Evolutionary conservation across 306 rosid genomes (phyloP).

Genomic region (Comarum palustre): DNA sequence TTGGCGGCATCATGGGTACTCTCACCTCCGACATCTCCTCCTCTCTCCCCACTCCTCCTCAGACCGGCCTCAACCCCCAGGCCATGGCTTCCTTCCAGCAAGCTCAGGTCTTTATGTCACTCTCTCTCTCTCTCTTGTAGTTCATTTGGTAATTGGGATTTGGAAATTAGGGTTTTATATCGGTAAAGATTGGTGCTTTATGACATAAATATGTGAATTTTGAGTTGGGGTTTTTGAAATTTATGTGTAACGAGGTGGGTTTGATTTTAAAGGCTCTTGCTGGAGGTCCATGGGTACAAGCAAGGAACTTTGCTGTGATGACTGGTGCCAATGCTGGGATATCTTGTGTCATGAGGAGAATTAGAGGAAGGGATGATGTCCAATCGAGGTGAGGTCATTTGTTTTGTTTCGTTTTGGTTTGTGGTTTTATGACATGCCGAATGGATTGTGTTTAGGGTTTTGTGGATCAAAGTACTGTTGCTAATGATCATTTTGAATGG

Average conservation of each 20-base stretch:
- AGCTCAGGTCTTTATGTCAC: constrained; percentile 61
- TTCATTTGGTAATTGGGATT: neutral
- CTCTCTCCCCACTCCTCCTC: constrained; percentile 59
- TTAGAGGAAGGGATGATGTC: constrained; percentile 94
- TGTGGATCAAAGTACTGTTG: neutral
- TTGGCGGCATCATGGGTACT: constrained; percentile 85
- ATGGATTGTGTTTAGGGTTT: neutral
- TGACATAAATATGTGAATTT: neutral
- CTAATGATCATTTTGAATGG: neutral
- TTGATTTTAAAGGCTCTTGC: constrained; percentile 59
- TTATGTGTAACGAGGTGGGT: no score
- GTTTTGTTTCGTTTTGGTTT: neutral
- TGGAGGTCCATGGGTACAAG: constrained; percentile 88
- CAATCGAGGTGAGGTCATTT: constrained; percentile 63
- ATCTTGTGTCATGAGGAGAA: constrained; percentile 80
- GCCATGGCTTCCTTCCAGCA: constrained; percentile 85
- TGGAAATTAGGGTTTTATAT: neutral
- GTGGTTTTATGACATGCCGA: constrained; percentile 1
- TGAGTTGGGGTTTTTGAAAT: neutral
- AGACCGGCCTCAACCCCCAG: constrained; percentile 69
- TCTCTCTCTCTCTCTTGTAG: no score
- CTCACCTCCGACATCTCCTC: constrained; percentile 62
- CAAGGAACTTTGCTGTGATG: constrained; percentile 97
- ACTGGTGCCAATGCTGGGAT: constrained; percentile 97
- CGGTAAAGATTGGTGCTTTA: neutral